Conservation (phyloP, 768 basidiomycete species). For the Leccinum ochraceum region DNA sequence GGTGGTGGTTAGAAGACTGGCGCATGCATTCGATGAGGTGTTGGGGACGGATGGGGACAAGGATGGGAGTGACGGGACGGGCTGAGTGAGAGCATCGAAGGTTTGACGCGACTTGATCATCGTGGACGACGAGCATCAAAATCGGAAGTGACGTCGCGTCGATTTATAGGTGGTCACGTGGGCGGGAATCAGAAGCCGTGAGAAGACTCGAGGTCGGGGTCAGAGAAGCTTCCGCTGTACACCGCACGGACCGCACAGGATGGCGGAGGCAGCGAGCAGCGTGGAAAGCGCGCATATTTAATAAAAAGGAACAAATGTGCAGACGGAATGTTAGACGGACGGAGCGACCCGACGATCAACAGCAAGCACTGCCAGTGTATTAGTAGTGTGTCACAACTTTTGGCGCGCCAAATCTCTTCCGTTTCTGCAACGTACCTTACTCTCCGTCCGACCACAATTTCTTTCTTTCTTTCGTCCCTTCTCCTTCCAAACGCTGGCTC, state of each 20-base stretch:
- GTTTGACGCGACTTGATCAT: conserved; percentile 25
- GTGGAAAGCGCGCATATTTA: conserved; percentile 8
- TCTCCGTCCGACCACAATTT: conserved; percentile 10
- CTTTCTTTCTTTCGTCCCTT: conserved; percentile 10
- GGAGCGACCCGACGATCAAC: conserved; percentile 1
- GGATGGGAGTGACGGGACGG: conserved; percentile 29
- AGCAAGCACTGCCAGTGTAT: too few relatives aligned
- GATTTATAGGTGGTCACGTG: conserved; percentile 17
- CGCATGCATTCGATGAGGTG: conserved; percentile 55
- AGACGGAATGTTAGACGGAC: conserved; percentile 3
- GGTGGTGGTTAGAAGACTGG: conserved; percentile 64
- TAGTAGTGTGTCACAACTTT: conserved; percentile 10
- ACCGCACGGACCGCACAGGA: conserved; percentile 13
- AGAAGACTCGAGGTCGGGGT: not conserved
- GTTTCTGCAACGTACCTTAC: conserved; percentile 15
- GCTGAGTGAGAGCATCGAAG: conserved; percentile 30
- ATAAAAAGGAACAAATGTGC: not conserved
- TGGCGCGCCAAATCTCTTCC: conserved; percentile 18
- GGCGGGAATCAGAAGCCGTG: not conserved
- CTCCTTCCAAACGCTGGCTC: conserved; percentile 27
- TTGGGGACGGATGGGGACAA: conserved; percentile 9
- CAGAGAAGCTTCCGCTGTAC: not conserved
- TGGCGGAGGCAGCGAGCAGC: conserved; percentile 13
- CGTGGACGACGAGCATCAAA: conserved; percentile 9
- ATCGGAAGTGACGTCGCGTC: conserved; percentile 10